Evolutionary conservation across 2,329 filamentous ascomycete species (phyloP).

Genomic region (Colletotrichum sublineola): DNA sequence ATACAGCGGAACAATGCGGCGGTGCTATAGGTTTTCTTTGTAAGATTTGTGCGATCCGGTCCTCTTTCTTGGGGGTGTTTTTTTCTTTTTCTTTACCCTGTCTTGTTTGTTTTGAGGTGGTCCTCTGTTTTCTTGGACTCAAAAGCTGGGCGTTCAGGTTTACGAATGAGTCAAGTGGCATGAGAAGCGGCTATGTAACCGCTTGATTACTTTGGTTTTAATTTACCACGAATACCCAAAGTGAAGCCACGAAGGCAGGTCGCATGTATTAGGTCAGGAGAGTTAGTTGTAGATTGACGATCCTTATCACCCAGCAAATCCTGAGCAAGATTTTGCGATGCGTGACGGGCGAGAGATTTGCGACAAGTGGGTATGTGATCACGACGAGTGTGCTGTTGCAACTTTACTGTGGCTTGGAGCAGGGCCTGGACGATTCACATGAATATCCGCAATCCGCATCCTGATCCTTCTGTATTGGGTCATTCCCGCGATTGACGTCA

Average conservation of each 20-base stretch:
- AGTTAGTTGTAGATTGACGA: background rate
- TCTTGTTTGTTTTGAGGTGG: background rate
- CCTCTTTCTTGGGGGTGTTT: slow-evolving; percentile 7
- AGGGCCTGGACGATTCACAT: slow-evolving; percentile 8
- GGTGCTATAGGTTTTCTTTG: slow-evolving; percentile 34
- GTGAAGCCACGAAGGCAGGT: slow-evolving; percentile 23
- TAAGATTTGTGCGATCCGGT: slow-evolving; percentile 31
- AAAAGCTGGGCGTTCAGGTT: slow-evolving; percentile 44
- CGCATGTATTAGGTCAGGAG: slow-evolving; percentile 1
- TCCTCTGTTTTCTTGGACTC: slow-evolving; percentile 6
- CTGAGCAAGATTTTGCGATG: background rate
- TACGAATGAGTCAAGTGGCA: slow-evolving; percentile 8
- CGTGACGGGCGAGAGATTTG: background rate
- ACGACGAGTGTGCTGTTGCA: background rate
- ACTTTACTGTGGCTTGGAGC: background rate
- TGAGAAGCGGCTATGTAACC: slow-evolving; percentile 18
- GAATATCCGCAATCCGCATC: background rate
- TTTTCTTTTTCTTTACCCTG: background rate
- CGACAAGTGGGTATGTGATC: background rate
- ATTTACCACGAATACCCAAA: slow-evolving; percentile 36
- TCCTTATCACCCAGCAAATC: background rate
- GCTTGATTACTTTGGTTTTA: slow-evolving; percentile 35
- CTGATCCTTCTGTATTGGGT: slow-evolving; percentile 8
- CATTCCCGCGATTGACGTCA: slow-evolving; percentile 37
- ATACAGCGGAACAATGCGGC: slow-evolving; percentile 1